Conservation (phyloP, 148 eudicot genomes). For the Selenicereus undatus region DNA sequence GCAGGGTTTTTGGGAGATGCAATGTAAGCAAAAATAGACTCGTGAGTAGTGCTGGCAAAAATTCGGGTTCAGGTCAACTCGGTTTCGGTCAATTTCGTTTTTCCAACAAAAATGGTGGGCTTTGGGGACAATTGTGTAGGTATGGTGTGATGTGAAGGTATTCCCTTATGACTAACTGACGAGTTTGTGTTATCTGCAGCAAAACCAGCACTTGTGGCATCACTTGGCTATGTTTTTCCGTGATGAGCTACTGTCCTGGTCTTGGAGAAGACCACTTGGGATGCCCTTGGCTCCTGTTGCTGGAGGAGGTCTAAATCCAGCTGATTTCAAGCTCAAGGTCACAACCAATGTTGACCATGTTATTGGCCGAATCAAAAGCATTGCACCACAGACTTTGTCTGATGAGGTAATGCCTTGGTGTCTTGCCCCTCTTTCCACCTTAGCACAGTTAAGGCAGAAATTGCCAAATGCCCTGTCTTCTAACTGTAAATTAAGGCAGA, state of each 20-base stretch:
- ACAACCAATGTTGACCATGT: conserved; percentile 78
- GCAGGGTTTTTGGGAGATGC: too few species aligned
- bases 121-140: too few species aligned
- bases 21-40: too few species aligned
- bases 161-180: not conserved
- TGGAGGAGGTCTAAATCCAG: conserved; percentile 69
- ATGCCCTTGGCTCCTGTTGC: conserved; percentile 75
- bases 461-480: not conserved
- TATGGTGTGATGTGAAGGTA: not conserved
- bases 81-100: too few species aligned
- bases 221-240: conserved; percentile 99
- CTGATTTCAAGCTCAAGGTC: conserved; percentile 82
- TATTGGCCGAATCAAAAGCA: conserved; percentile 55
- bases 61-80: too few species aligned
- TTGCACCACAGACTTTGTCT: conserved; percentile 75
- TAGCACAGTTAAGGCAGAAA: not conserved
- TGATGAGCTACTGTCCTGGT: conserved; percentile 95
- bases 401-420: conserved; percentile 63
- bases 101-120: too few species aligned
- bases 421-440: not conserved
- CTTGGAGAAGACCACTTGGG: conserved; percentile 96
- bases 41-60: too few species aligned
- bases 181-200: conserved; percentile 45
- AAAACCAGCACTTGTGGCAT: conserved; percentile 90
- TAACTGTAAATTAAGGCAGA: not conserved